Conservation (phyloP, 2,329 filamentous ascomycete genomes). For the Penicillium italicum region DNA sequence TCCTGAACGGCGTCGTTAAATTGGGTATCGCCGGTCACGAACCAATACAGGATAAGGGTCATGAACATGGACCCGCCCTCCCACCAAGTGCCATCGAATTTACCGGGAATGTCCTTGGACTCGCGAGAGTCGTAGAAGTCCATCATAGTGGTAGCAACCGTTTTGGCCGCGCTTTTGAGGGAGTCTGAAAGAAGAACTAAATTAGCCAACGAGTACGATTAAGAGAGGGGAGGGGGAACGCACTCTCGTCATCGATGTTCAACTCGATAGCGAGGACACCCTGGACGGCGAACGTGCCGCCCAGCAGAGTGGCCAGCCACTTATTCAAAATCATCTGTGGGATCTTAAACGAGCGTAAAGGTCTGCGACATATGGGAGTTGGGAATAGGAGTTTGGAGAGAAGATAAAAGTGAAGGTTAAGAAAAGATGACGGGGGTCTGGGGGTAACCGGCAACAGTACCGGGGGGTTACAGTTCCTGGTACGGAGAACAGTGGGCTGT, state of each 20-base stretch:
- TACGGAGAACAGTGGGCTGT: not conserved
- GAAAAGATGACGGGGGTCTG: constrained; percentile 1
- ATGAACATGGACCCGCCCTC: constrained; percentile 69
- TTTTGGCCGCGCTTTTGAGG: constrained; percentile 35
- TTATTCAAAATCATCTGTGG: constrained; percentile 18
- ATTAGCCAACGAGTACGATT: constrained; percentile 3
- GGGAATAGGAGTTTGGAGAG: not conserved
- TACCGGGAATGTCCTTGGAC: constrained; percentile 39
- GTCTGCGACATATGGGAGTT: constrained; percentile 11
- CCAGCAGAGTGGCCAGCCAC: constrained; percentile 21
- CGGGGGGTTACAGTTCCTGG: constrained; percentile 3
- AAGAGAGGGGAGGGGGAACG: constrained; percentile 1
- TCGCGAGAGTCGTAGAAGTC: constrained; percentile 37
- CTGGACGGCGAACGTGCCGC: constrained; percentile 18
- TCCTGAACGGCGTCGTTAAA: constrained; percentile 67
- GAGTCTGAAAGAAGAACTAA: constrained; percentile 22
- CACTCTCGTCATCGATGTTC: constrained; percentile 19
- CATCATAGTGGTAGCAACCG: constrained; percentile 41
- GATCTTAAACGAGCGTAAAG: constrained; percentile 10
- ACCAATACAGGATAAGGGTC: constrained; percentile 78
- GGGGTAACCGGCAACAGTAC: not conserved
- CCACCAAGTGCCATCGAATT: constrained; percentile 52
- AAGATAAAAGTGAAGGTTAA: not conserved
- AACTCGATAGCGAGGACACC: constrained; percentile 18
- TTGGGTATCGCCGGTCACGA: constrained; percentile 68